phyloP scores from a whole-genome alignment of 257 asterid species.

The Capsicum pubescens region DNA sequence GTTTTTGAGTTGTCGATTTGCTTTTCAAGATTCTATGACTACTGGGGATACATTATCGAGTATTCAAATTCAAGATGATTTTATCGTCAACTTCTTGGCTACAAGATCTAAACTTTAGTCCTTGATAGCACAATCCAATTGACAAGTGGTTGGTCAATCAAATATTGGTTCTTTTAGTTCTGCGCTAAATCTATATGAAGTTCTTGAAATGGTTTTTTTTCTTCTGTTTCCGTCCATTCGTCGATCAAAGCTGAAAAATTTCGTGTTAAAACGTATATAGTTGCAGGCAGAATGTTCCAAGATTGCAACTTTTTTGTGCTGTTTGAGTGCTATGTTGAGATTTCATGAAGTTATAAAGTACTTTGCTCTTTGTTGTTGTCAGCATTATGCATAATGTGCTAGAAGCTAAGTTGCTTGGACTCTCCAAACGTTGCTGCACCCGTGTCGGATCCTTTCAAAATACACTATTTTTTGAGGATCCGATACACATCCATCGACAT shows the following conservation, averaged over 20 bases:
- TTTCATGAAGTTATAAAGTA: not conserved
- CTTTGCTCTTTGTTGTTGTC: not conserved
- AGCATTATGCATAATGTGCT: constrained; percentile 10
- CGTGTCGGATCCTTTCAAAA: no score
- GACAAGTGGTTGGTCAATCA: not conserved
- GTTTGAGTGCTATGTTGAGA: constrained; percentile 7
- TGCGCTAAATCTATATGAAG: not conserved
- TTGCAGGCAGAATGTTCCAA: constrained; percentile 24
- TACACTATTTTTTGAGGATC: no score
- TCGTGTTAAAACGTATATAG: not conserved
- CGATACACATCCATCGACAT: no score
- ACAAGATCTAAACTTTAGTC: constrained; percentile 1
- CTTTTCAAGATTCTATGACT: not conserved
- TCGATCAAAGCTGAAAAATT: not conserved
- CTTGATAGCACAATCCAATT: constrained; percentile 4
- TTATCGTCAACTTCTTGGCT: not conserved
- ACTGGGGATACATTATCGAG: not conserved
- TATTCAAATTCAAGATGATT: not conserved
- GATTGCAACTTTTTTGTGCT: not conserved
- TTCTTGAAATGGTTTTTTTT: not conserved
- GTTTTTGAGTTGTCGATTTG: not conserved
- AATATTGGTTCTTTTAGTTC: not conserved
- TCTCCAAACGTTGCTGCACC: no score
- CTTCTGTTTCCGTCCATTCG: not conserved
- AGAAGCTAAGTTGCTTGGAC: no score